Evolutionary conservation across 2,329 filamentous ascomycete genomes (phyloP).

Genomic region (Elsinoe necatrix): DNA sequence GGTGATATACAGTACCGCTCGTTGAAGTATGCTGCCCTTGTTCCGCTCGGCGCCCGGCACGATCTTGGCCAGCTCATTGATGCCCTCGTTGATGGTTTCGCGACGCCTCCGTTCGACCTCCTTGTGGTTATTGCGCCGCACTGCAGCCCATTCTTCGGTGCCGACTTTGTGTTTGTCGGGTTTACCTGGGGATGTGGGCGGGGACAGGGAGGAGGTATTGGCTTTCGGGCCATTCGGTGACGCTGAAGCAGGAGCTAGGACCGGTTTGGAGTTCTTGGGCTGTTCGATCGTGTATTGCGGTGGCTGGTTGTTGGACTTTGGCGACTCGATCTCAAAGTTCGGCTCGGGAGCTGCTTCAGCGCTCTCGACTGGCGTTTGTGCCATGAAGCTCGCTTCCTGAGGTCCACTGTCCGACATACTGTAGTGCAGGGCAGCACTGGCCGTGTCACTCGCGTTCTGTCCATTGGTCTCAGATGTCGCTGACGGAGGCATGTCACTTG

Average conservation of each 20-base stretch:
- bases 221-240: background rate
- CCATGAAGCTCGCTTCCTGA: slow-evolving; percentile 45
- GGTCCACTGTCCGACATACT: slow-evolving; percentile 50
- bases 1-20: slow-evolving; percentile 87
- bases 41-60: slow-evolving; percentile 98
- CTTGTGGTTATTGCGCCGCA: slow-evolving; percentile 96
- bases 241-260: slow-evolving; percentile 31
- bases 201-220: background rate
- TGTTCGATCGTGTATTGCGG: slow-evolving; percentile 18
- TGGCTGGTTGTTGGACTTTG: slow-evolving; percentile 17
- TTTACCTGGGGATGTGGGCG: background rate
- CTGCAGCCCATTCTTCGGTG: slow-evolving; percentile 95
- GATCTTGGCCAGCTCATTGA: slow-evolving; percentile 95
- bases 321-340: slow-evolving; percentile 19
- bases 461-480: slow-evolving; percentile 33
- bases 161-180: slow-evolving; percentile 73
- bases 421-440: slow-evolving; percentile 48
- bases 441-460: slow-evolving; percentile 48
- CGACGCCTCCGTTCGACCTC: slow-evolving; percentile 97
- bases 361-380: slow-evolving; percentile 21
- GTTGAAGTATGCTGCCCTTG: slow-evolving; percentile 91
- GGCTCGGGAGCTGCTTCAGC: slow-evolving; percentile 13
- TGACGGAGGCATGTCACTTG: slow-evolving; percentile 20
- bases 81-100: slow-evolving; percentile 97
- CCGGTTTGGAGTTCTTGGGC: slow-evolving; percentile 19